phyloP scores from a whole-genome alignment of 345 rosid genomes.

The Lepidium sativum region DNA sequence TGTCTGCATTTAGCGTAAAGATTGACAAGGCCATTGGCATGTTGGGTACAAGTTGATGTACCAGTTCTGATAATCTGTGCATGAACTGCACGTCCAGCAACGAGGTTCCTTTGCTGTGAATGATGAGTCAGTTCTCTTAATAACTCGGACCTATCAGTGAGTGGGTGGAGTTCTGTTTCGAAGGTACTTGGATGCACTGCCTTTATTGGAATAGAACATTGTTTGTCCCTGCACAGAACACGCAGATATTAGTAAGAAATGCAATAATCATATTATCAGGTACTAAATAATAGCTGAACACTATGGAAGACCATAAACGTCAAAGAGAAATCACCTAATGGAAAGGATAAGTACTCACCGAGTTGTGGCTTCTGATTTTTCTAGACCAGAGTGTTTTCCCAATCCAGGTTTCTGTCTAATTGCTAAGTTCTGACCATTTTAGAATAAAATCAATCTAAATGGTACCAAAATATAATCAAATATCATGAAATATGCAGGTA shows the following conservation, averaged over 20 bases:
- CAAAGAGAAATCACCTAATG: no score
- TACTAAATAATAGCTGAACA: no score
- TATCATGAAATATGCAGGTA: not conserved
- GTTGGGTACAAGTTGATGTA: conserved; percentile 33
- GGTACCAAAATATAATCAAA: not conserved
- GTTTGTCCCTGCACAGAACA: no score
- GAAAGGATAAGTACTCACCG: no score
- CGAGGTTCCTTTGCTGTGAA: conserved; percentile 41
- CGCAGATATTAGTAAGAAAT: no score
- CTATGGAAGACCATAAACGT: no score
- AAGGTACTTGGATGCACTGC: no score
- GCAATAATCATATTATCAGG: no score
- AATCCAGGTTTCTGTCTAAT: conserved; percentile 65
- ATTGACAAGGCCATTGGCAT: conserved; percentile 60
- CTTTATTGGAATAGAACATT: no score
- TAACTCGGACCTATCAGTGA: conserved; percentile 28
- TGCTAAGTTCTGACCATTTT: conserved; percentile 43
- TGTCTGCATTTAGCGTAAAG: conserved; percentile 60
- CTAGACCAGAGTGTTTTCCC: conserved; percentile 62
- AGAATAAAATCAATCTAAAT: not conserved
- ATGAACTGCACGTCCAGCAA: conserved; percentile 49
- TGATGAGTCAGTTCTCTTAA: conserved; percentile 34
- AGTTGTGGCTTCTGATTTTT: conserved; percentile 57
- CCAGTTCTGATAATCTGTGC: conserved; percentile 41
- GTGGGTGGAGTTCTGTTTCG: conserved; percentile 21